Evolutionary conservation across 106 monocot genomes (phyloP).

Genomic region (Agapanthus africanus): DNA sequence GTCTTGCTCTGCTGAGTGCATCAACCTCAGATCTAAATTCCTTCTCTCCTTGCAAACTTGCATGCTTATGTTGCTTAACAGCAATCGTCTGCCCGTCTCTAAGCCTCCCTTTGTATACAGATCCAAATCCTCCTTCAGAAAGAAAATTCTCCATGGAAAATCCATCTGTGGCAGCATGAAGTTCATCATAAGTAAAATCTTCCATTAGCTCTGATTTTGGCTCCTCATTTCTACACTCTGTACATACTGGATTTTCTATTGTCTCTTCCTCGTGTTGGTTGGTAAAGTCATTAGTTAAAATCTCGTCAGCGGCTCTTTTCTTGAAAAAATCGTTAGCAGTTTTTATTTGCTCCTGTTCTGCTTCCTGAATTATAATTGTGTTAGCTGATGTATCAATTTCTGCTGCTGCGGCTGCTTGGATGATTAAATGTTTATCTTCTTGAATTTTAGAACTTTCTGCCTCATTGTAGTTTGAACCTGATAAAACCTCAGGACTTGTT

Average conservation of each 20-base stretch:
- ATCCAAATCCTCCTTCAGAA: conserved; percentile 43
- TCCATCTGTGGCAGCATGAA: conserved; percentile 28
- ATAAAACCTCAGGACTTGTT: not conserved
- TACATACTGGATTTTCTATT: conserved; percentile 3
- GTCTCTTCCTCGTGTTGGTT: not conserved
- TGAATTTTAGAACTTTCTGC: not conserved
- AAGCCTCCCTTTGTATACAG: conserved; percentile 30
- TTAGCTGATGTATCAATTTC: not conserved
- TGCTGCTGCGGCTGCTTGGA: not conserved
- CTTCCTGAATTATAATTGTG: not conserved
- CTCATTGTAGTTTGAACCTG: not conserved
- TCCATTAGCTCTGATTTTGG: not conserved
- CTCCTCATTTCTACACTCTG: conserved; percentile 9
- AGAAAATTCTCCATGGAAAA: conserved; percentile 30
- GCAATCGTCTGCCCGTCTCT: conserved; percentile 27
- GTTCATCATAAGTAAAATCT: conserved; percentile 27
- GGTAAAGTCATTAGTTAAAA: not conserved
- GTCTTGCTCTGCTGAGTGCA: conserved; percentile 26
- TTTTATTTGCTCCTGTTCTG: not conserved
- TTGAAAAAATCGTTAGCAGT: not conserved
- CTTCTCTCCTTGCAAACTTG: conserved; percentile 33
- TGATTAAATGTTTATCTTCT: conserved; percentile 1
- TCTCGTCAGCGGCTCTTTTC: not conserved
- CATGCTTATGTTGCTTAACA: conserved; percentile 38
- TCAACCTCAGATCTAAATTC: conserved; percentile 38